These are phyloP conservation scores for Blepharisma undulans DNA, from an alignment of 169 alveolate genomes.

Conservation along the genomic window DNA sequence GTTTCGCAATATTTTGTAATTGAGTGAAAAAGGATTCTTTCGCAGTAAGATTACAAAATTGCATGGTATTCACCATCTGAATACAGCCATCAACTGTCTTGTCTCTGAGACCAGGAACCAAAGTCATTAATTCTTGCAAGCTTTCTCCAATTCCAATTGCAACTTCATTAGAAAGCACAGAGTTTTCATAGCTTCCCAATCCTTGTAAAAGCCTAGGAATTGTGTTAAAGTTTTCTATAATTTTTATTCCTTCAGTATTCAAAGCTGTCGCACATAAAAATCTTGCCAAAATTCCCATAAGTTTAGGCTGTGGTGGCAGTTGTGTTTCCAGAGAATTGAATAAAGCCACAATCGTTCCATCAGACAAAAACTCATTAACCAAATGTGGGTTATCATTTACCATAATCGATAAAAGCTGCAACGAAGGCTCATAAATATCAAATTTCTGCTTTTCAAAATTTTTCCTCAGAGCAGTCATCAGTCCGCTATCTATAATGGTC, in stretches of 20 bases:
- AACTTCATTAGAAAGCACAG: not conserved
- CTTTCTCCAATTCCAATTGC: constrained; percentile 32
- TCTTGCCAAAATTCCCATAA: constrained; percentile 4
- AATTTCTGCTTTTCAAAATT: not conserved
- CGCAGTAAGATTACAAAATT: not conserved
- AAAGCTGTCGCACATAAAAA: constrained; percentile 13
- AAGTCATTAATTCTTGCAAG: constrained; percentile 12
- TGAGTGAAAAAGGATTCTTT: constrained; percentile 33
- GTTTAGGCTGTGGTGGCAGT: constrained; percentile 28
- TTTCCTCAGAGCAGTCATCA: not conserved
- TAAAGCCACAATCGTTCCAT: not conserved
- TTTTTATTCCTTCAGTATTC: constrained; percentile 6
- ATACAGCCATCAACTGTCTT: constrained; percentile 9
- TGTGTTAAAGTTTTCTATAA: not conserved
- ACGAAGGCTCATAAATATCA: constrained; percentile 27
- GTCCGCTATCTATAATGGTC: not conserved
- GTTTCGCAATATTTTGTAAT: constrained; percentile 8
- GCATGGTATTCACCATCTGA: not conserved
- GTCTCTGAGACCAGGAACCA: not conserved
- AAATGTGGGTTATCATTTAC: not conserved
- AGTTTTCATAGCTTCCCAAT: not conserved
- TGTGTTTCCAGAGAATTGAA: not conserved
- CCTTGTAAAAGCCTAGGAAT: not conserved
- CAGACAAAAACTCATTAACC: not conserved
- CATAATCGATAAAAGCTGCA: not conserved